Conservation (phyloP, 2,329 filamentous ascomycete genomes). For the Aspergillus hortae region DNA sequence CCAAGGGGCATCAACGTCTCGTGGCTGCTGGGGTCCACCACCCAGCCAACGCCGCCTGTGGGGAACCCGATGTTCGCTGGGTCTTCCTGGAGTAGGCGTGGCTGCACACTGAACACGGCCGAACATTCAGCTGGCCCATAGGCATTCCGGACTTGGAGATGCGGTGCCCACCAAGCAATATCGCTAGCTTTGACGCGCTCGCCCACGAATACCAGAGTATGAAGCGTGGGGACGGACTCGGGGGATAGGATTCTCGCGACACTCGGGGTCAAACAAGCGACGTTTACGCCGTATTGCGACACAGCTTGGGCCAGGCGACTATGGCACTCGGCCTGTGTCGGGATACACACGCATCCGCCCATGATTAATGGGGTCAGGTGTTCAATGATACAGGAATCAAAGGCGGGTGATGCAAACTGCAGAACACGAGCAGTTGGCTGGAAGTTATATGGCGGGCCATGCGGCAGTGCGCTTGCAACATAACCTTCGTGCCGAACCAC, state of each 20-base stretch:
- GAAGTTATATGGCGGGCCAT: background rate
- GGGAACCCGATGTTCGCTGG: slow-evolving; percentile 1
- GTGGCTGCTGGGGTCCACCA: background rate
- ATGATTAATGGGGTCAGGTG: slow-evolving; percentile 11
- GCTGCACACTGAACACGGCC: slow-evolving; percentile 27
- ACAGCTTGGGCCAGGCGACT: slow-evolving; percentile 46
- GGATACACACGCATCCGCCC: slow-evolving; percentile 17
- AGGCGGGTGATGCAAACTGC: slow-evolving; percentile 12
- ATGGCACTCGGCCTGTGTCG: slow-evolving; percentile 6
- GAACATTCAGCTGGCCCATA: slow-evolving; percentile 14
- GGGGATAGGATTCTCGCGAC: slow-evolving; percentile 44
- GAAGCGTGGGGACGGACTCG: slow-evolving; percentile 28
- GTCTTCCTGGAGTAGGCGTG: slow-evolving; percentile 6
- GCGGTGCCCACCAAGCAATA: slow-evolving; percentile 22
- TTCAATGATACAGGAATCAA: slow-evolving; percentile 9
- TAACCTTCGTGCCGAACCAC: slow-evolving; percentile 4
- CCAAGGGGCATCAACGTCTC: slow-evolving; percentile 1
- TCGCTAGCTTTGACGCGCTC: background rate
- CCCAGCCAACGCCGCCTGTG: slow-evolving; percentile 2
- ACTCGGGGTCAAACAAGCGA: slow-evolving; percentile 55
- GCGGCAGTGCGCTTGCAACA: slow-evolving; percentile 7
- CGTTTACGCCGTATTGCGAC: slow-evolving; percentile 44
- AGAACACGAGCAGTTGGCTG: background rate
- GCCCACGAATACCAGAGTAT: background rate
- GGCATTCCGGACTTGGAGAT: slow-evolving; percentile 1